These are phyloP conservation scores for Hylodesmum podocarpum DNA, from an alignment of 306 rosid species.

Conservation along the genomic window DNA sequence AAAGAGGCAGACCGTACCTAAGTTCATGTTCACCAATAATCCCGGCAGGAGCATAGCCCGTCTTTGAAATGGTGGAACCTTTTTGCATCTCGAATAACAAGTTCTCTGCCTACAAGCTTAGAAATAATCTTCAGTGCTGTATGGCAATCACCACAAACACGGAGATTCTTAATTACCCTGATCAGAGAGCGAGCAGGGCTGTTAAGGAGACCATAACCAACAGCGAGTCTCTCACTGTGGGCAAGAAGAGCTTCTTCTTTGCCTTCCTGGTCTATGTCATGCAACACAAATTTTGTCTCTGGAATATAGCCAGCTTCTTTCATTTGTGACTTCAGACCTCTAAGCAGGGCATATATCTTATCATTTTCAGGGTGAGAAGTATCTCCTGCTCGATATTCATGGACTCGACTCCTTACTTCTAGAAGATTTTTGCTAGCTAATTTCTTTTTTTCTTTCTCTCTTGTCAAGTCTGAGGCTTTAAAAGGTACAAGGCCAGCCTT, in stretches of 20 bases:
- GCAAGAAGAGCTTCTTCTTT: constrained; percentile 80
- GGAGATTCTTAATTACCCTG: constrained; percentile 82
- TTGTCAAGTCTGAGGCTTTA: constrained; percentile 52
- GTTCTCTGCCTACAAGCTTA: constrained; percentile 51
- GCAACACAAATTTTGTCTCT: constrained; percentile 77
- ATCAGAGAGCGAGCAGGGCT: constrained; percentile 63
- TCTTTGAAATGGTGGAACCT: constrained; percentile 52
- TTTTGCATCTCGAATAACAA: constrained; percentile 46
- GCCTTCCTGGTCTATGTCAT: constrained; percentile 84
- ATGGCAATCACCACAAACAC: constrained; percentile 61
- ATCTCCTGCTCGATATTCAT: constrained; percentile 87
- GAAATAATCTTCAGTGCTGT: constrained; percentile 49
- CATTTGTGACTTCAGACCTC: constrained; percentile 75
- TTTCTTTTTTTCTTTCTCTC: constrained; percentile 63
- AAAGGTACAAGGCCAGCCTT: constrained; percentile 71
- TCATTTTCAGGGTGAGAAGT: constrained; percentile 75
- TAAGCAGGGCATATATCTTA: constrained; percentile 58
- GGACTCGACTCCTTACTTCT: constrained; percentile 74
- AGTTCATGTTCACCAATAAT: constrained; percentile 47
- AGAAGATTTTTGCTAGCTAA: constrained; percentile 53
- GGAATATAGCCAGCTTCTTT: constrained; percentile 85
- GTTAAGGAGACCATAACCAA: constrained; percentile 69
- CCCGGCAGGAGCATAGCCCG: constrained; percentile 50
- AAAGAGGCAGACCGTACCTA: constrained; percentile 23
- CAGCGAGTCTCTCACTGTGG: constrained; percentile 90